Evolutionary conservation across 2,329 filamentous ascomycete genomes (phyloP), one percentile per base, ranked within the genome.

Genomic region (Aspergillus alliaceus): DNA sequence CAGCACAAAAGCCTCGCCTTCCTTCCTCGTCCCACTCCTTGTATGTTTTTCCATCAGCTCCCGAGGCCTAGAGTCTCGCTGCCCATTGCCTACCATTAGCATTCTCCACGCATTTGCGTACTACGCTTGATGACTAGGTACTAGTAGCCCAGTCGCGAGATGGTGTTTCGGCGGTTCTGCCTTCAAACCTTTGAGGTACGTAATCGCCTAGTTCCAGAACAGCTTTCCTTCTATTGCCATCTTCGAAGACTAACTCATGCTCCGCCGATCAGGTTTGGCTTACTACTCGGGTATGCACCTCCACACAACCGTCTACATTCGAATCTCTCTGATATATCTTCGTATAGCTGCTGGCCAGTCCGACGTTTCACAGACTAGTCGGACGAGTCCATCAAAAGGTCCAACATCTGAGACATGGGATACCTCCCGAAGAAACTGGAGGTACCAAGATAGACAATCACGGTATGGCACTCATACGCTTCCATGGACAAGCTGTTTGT

Each of bases 311-410:
- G 15, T 15, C 27, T 27, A 47, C 11, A 5, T 18, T 11, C 20
- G 37, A 46, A 12, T 40, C 24, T 53, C 32, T 40, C 47, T 65
- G 56, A 61, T 54, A 24, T 55, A 24, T 31, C 51, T 22, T 48
- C 32, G 31, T 54, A 37, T 60, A 78, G 75, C 73, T 80, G 55
- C 67, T 79, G 51, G 65, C 70, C 52, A 79, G 76, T 59, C 76
- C 74, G 9, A 61, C 70, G 51, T 80, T 79, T 60, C 77, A 78
- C 63, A 69, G 72, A 37, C 70, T 75, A 63, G 77, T 79, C 44
- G 74, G 76, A 27, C 69, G 66, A 54, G 71, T 79, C 22, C 75
- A 79, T 63, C 72, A 74, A 51, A 72, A 66, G 47, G 65, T 80
- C 22, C 74, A 78, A 61, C 70, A 73, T 53, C 34, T 77, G 20